Percentiles rank a stretch among this genome's conserved stretches.
phyloP scores from a whole-genome alignment of 2,329 filamentous ascomycete species.

The Diaporthe destruens region DNA sequence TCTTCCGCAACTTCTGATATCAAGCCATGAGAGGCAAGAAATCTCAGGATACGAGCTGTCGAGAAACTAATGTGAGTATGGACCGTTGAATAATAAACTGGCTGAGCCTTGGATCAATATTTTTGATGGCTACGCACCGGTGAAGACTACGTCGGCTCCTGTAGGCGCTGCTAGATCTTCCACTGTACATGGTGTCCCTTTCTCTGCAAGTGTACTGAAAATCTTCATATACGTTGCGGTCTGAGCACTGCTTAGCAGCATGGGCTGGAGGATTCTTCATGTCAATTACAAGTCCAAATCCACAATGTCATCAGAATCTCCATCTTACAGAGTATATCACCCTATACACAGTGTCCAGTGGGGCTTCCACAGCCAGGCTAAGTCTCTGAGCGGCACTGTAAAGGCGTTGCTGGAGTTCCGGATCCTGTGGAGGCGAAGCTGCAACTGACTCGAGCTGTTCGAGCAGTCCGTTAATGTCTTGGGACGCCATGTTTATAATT shows the following conservation, averaged over 20 bases:
- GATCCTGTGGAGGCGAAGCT: slow-evolving; percentile 19
- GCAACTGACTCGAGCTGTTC: slow-evolving; percentile 30
- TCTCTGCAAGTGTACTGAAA: slow-evolving; percentile 30
- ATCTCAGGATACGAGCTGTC: slow-evolving; percentile 38
- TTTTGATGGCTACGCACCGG: not conserved
- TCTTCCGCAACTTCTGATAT: slow-evolving; percentile 30
- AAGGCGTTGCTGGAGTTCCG: not conserved
- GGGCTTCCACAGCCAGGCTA: slow-evolving; percentile 4
- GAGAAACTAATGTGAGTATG: not conserved
- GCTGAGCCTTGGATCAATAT: too few species aligned
- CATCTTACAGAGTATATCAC: slow-evolving; percentile 26
- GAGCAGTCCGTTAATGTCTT: slow-evolving; percentile 6
- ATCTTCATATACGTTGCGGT: slow-evolving; percentile 33
- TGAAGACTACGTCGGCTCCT: slow-evolving; percentile 26
- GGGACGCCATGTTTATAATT: not conserved
- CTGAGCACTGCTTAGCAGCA: slow-evolving; percentile 32
- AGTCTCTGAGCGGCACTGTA: slow-evolving; percentile 20
- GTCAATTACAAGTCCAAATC: not conserved
- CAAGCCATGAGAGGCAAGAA: slow-evolving; percentile 30
- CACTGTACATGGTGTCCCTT: slow-evolving; percentile 14
- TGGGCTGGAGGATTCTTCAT: not conserved
- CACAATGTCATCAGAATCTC: accelerated
- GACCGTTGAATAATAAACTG: too few species aligned
- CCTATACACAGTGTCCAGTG: slow-evolving; percentile 22
- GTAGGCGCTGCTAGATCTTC: slow-evolving; percentile 4